Conservation (phyloP, 257 asterid species). For the Osmanthus fragrans region DNA sequence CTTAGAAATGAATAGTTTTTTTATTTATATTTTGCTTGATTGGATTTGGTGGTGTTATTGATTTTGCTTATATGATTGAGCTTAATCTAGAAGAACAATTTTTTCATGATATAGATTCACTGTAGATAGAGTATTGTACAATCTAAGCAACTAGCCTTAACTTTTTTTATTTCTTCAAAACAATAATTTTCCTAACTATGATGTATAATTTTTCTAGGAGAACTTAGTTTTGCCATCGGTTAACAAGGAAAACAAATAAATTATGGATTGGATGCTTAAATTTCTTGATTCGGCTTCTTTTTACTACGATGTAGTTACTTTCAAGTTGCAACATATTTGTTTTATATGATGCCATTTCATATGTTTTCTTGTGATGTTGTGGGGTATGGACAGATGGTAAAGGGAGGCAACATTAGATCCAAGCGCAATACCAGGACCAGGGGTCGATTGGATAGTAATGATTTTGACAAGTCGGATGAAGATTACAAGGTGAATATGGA, state of each 20-base stretch:
- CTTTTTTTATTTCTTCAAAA: background rate
- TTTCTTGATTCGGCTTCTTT: background rate
- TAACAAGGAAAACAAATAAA: background rate
- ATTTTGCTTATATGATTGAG: background rate
- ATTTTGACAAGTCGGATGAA: background rate
- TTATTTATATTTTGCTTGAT: background rate
- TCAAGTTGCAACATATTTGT: background rate
- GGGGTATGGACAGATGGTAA: background rate
- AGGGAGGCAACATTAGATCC: background rate
- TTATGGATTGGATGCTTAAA: background rate
- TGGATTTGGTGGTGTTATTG: background rate
- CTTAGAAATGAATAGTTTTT: no score
- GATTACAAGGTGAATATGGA: background rate
- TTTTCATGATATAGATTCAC: no score
- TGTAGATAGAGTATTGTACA: no score
- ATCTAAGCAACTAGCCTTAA: background rate
- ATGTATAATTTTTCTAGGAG: no score
- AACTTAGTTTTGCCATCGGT: no score
- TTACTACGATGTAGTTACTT: background rate
- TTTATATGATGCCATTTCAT: background rate
- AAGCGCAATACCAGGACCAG: background rate
- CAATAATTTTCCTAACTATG: no score
- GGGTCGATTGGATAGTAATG: background rate
- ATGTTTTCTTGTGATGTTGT: background rate
- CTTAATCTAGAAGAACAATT: background rate